Evolutionary conservation across 2,329 filamentous ascomycete genomes (phyloP), one percentile per base, ranked within the genome.

Genomic region (Zymoseptoria crescenta): DNA sequence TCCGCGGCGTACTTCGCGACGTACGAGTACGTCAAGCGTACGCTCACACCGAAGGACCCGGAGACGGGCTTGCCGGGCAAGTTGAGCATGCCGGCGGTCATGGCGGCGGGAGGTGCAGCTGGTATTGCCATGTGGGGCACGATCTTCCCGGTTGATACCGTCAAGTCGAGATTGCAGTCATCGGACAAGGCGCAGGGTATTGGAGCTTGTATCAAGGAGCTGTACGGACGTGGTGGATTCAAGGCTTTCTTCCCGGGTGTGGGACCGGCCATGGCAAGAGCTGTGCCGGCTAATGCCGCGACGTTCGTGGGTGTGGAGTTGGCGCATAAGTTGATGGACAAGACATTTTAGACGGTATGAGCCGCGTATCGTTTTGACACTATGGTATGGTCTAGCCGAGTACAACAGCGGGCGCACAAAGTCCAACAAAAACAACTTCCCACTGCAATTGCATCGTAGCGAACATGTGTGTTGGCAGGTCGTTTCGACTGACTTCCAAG

Each of bases 91-190:
- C 78, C 84, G 1, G 94, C 94, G 9, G 83, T 99, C 59, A 90
- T 92, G 68, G 83, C 85, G 28, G 94, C 94, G 1, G 94, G 94
- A 68, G 94, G 89, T 63, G 89, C 87, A 3, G 94, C 94, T 0
- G 94, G 94, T 71, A 84, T 99, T 27, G 94, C 94, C 63, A 99
- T 99, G 94, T 99, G 94, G 94, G 94, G 96, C 67, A 92, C 94
- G 56, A 92, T 99, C 49, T 99, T 99, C 83, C 94, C 94, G 21
- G 83, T 99, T 64, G 94, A 99, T 72, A 99, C 94, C 0, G 87
- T 99, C 77, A 99, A 99, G 84, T 92, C 87, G 64, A 82, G 92
- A 45, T 78, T 99, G 73, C 94, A 99, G 81, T 96, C 90, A 50
- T 91, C 91, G 49, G 89, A 94, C 70, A 91, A 91, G 54, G 87